Conservation (phyloP, 305 asterid species). For the Fraxinus dipetala region DNA sequence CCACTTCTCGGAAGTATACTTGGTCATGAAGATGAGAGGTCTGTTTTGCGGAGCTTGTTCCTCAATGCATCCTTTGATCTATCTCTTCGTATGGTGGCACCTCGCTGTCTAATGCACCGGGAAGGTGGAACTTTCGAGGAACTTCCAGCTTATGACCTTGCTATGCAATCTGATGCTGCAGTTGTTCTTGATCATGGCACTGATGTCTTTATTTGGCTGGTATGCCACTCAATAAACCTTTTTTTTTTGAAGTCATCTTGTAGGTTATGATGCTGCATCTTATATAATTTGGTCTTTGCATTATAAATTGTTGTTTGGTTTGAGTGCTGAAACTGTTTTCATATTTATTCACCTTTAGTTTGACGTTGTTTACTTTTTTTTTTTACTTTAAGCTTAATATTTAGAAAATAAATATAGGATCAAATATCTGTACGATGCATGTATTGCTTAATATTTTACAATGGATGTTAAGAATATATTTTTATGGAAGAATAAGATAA, state of each 20-base stretch:
- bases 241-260: not conserved
- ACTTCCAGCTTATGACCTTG: conserved; percentile 92
- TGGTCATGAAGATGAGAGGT: conserved; percentile 92
- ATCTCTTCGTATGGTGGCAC: conserved; percentile 91
- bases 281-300: not conserved
- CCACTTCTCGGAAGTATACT: conserved; percentile 85
- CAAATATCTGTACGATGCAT: not conserved
- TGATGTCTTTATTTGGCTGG: conserved; percentile 98
- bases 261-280: not conserved
- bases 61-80: conserved; percentile 87
- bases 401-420: not conserved
- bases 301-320: not conserved
- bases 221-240: conserved; percentile 29
- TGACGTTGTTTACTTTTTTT: conserved; percentile 2
- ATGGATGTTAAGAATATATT: conserved; percentile 1
- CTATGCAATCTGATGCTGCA: conserved; percentile 97
- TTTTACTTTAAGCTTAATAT: conserved; percentile 3
- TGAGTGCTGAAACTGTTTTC: conserved; percentile 8
- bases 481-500: conserved; percentile 11
- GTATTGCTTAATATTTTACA: not conserved
- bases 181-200: conserved; percentile 99
- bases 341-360: conserved; percentile 17
- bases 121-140: conserved; percentile 97
- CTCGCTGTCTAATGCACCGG: conserved; percentile 93
- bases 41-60: conserved; percentile 73